A percentile compares a stretch with the other conserved stretches of the same genome.
These are phyloP conservation scores for Ustilago xerochloae DNA, from an alignment of 1,284 basidiomycete species.

Conservation along the genomic window DNA sequence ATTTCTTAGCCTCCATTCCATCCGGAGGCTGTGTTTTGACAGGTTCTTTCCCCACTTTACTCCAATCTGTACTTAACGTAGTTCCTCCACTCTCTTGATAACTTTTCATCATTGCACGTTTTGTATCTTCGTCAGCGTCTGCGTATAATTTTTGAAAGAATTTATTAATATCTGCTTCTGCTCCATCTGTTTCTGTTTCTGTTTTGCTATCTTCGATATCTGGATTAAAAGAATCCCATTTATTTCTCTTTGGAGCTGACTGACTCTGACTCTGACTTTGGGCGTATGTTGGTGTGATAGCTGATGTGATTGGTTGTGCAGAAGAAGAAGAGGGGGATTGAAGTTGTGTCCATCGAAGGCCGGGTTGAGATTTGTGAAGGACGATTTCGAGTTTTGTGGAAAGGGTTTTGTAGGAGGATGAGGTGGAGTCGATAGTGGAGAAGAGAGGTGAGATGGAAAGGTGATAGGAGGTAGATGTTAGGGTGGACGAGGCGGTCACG, in stretches of 20 bases:
- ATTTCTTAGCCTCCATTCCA: slow-evolving; percentile 63
- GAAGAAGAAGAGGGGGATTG: too few relatives aligned
- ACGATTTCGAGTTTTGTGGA: slow-evolving; percentile 60
- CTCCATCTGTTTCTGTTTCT: slow-evolving; percentile 4
- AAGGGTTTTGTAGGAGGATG: slow-evolving; percentile 44
- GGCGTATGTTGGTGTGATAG: slow-evolving; percentile 18
- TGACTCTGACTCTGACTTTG: slow-evolving; percentile 5
- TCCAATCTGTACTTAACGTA: slow-evolving; percentile 65
- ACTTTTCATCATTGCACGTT: slow-evolving; percentile 65
- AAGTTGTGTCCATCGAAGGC: slow-evolving; percentile 44
- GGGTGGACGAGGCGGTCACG: slow-evolving; percentile 26
- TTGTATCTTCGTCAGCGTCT: slow-evolving; percentile 64
- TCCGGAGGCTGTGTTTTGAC: slow-evolving; percentile 53
- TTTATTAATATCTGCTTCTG: slow-evolving; percentile 55
- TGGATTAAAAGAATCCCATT: slow-evolving; percentile 61
- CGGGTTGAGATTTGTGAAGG: slow-evolving; percentile 48
- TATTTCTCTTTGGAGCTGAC: slow-evolving; percentile 55
- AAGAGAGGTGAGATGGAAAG: slow-evolving; percentile 47
- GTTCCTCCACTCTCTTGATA: slow-evolving; percentile 66
- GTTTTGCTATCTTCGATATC: slow-evolving; percentile 39
- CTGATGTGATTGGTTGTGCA: slow-evolving; percentile 13
- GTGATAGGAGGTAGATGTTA: slow-evolving; percentile 12
- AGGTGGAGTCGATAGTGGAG: slow-evolving; percentile 28
- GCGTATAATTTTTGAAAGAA: slow-evolving; percentile 67
- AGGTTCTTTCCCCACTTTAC: slow-evolving; percentile 54